Evolutionary conservation across 2,329 filamentous ascomycete species (phyloP).

Genomic region (Aspergillus ochraceus): DNA sequence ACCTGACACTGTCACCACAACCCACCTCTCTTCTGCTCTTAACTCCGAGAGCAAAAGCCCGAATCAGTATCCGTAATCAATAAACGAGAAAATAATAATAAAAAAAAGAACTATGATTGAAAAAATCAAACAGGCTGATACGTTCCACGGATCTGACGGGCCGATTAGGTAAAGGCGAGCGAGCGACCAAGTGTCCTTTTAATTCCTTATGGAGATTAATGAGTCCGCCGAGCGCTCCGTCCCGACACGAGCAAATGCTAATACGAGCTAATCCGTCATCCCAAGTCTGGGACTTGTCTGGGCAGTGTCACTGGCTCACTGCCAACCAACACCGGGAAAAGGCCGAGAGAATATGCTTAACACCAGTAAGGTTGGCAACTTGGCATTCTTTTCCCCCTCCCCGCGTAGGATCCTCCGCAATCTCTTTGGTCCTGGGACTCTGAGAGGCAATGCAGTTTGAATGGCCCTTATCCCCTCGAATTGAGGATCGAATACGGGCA

Average conservation of each 20-base stretch:
- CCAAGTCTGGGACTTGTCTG: slow-evolving; percentile 2
- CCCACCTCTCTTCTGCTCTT: too few relatives aligned
- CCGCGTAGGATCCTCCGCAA: slow-evolving; percentile 21
- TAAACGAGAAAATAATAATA: background rate
- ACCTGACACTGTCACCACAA: too few relatives aligned
- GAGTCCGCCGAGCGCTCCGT: background rate
- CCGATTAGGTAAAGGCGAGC: slow-evolving; percentile 5
- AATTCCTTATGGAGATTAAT: background rate
- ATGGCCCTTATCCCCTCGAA: too few relatives aligned
- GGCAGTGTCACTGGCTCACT: slow-evolving; percentile 20
- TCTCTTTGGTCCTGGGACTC: background rate
- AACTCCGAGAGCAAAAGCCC: too few relatives aligned
- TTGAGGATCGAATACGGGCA: too few relatives aligned
- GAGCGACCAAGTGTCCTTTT: background rate
- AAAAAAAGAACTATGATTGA: background rate
- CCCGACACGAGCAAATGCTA: background rate
- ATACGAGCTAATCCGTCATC: slow-evolving; percentile 3
- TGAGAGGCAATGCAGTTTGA: background rate
- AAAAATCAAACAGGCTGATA: background rate
- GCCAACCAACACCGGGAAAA: slow-evolving; percentile 24
- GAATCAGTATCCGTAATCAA: too few relatives aligned
- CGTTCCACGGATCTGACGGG: slow-evolving; percentile 12
- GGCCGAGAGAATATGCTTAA: slow-evolving; percentile 37
- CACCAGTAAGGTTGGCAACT: slow-evolving; percentile 39
- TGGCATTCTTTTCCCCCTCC: slow-evolving; percentile 17